Percentiles rank a stretch among this genome's conserved stretches.
Evolutionary conservation across 257 asterid species (phyloP).

Genomic region (Verbascum thapsus): DNA sequence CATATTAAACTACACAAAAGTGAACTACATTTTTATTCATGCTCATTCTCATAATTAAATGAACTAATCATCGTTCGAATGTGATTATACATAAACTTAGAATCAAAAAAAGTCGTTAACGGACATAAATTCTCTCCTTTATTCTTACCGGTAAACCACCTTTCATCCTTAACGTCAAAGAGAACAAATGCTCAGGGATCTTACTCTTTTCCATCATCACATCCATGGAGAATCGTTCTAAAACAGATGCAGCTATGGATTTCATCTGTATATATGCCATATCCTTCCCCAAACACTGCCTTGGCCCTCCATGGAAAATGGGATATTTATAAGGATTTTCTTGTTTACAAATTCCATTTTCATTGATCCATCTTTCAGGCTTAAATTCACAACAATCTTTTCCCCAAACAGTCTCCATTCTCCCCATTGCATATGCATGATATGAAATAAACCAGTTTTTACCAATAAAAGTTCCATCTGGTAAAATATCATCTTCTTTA

Average conservation of each 20-base stretch:
- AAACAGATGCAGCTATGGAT: constrained; percentile 69
- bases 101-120: background rate
- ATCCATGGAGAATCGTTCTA: constrained; percentile 58
- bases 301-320: constrained; percentile 83
- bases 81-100: background rate
- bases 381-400: constrained; percentile 66
- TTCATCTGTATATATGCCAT: constrained; percentile 97
- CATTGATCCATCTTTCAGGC: constrained; percentile 87
- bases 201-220: constrained; percentile 57
- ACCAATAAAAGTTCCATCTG: constrained; percentile 74
- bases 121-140: constrained; percentile 48
- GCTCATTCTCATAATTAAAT: too few species aligned
- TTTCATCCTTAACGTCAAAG: constrained; percentile 81
- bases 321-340: constrained; percentile 72
- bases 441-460: constrained; percentile 69
- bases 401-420: constrained; percentile 88
- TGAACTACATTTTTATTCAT: too few species aligned
- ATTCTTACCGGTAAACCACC: constrained; percentile 68
- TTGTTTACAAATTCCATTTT: constrained; percentile 61
- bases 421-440: constrained; percentile 76
- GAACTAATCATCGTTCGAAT: too few species aligned
- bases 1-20: too few species aligned
- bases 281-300: constrained; percentile 87
- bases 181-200: constrained; percentile 59
- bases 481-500: constrained; percentile 55